Conservation (phyloP, 352 stramenopile species). For the Phytopythium montanum region DNA sequence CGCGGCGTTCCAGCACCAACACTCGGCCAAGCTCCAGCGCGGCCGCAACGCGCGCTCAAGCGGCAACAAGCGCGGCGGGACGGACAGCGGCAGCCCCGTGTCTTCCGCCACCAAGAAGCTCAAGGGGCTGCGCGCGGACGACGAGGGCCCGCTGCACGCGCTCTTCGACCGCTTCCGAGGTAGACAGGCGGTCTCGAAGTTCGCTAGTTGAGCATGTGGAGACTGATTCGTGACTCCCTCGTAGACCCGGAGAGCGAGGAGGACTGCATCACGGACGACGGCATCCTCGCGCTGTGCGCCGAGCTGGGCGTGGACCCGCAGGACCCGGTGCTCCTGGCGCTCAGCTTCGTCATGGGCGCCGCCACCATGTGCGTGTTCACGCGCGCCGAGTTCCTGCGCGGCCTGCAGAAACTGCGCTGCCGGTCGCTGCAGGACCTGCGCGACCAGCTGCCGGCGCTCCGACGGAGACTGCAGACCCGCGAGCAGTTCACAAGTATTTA, state of each 20-base stretch:
- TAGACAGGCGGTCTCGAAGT: no score
- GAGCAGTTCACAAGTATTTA: constrained; percentile 77
- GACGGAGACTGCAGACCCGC: constrained; percentile 38
- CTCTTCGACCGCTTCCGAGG: constrained; percentile 67
- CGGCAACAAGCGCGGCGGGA: constrained; percentile 23
- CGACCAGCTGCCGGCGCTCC: constrained; percentile 44
- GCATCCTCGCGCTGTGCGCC: constrained; percentile 71
- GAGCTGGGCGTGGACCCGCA: constrained; percentile 68
- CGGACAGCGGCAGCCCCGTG: constrained; percentile 20
- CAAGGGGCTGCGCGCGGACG: constrained; percentile 28
- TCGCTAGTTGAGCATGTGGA: no score
- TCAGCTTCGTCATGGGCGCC: constrained; percentile 80
- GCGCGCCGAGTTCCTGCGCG: constrained; percentile 61
- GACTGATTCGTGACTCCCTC: constrained; percentile 8
- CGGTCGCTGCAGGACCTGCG: constrained; percentile 50
- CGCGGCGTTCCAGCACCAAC: constrained; percentile 37
- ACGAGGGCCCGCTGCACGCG: constrained; percentile 40
- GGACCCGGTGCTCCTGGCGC: constrained; percentile 74
- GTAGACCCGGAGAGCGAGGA: constrained; percentile 49
- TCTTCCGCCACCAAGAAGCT: constrained; percentile 47
- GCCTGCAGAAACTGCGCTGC: constrained; percentile 70
- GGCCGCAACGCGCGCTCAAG: constrained; percentile 8
- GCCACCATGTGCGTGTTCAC: constrained; percentile 79
- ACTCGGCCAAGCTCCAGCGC: constrained; percentile 24
- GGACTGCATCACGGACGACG: constrained; percentile 75